phyloP scores from a whole-genome alignment of 345 rosid genomes.

The Populus euphratica region DNA sequence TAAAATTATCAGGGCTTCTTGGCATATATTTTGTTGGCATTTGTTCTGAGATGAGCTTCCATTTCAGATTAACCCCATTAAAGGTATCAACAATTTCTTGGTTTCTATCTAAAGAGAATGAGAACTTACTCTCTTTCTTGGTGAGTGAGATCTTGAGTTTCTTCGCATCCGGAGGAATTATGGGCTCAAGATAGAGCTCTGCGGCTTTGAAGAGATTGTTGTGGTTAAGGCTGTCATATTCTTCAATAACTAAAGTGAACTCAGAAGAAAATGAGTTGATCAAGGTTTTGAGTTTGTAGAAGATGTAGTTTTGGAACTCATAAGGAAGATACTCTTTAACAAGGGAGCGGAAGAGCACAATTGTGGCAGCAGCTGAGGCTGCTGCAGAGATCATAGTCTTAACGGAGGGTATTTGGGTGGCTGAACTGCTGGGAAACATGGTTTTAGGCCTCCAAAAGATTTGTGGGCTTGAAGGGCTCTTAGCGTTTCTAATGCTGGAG shows the following conservation, averaged over 20 bases:
- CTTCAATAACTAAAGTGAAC: conserved; percentile 33
- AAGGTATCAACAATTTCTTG: conserved; percentile 30
- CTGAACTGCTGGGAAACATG: background rate
- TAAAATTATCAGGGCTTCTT: background rate
- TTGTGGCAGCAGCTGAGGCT: conserved; percentile 36
- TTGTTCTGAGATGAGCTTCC: conserved; percentile 20
- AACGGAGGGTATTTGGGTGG: conserved; percentile 29
- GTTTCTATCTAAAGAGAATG: conserved; percentile 18
- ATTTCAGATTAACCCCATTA: conserved; percentile 30
- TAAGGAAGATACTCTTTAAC: conserved; percentile 27
- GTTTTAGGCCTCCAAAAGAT: background rate
- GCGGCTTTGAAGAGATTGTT: conserved; percentile 37
- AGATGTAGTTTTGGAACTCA: conserved; percentile 31
- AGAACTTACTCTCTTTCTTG: conserved; percentile 11
- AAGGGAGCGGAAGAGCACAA: conserved; percentile 33
- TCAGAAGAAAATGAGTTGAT: conserved; percentile 19
- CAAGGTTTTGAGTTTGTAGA: conserved; percentile 15
- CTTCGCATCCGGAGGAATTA: conserved; percentile 17
- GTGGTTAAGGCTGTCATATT: conserved; percentile 30
- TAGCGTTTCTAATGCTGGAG: no score
- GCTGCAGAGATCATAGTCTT: conserved; percentile 31
- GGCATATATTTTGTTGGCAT: background rate
- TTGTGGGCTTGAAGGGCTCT: background rate
- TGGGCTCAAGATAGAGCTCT: conserved; percentile 38
- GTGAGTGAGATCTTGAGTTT: conserved; percentile 22